phyloP scores from a whole-genome alignment of 257 asterid genomes.

The Solanum raphanifolium region DNA sequence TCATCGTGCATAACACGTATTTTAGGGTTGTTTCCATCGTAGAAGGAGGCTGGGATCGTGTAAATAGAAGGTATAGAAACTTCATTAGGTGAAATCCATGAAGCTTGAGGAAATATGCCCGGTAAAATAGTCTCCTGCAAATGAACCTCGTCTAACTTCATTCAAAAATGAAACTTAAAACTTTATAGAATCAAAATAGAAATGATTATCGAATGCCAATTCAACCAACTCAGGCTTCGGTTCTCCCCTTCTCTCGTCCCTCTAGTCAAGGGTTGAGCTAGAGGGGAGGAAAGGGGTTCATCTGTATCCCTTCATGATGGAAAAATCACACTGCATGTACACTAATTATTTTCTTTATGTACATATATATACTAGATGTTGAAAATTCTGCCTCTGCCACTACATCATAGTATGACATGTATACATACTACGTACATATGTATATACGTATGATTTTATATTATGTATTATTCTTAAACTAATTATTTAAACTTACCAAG shows the following conservation, averaged over 20 bases:
- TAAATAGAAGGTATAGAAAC: neutral
- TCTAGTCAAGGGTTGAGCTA: no score
- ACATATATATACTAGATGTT: neutral
- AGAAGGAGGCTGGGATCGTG: neutral
- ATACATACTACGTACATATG: no score
- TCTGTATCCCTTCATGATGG: neutral
- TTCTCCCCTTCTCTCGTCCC: neutral
- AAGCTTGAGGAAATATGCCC: neutral
- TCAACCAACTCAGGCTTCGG: neutral
- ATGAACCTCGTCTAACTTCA: neutral
- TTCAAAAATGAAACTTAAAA: neutral
- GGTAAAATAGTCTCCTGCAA: neutral
- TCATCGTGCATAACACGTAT: neutral
- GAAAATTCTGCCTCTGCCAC: neutral
- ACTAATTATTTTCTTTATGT: neutral
- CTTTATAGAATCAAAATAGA: neutral
- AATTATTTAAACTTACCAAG: neutral
- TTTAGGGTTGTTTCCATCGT: neutral
- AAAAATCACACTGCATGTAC: neutral
- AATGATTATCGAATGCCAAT: neutral
- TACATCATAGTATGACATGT: neutral
- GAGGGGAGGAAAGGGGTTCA: neutral
- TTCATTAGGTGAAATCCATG: neutral
- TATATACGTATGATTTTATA: neutral
- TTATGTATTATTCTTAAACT: neutral